Base-by-base conservation (phyloP, 441 rosid genomes). In the Codiaeum variegatum region DNA sequence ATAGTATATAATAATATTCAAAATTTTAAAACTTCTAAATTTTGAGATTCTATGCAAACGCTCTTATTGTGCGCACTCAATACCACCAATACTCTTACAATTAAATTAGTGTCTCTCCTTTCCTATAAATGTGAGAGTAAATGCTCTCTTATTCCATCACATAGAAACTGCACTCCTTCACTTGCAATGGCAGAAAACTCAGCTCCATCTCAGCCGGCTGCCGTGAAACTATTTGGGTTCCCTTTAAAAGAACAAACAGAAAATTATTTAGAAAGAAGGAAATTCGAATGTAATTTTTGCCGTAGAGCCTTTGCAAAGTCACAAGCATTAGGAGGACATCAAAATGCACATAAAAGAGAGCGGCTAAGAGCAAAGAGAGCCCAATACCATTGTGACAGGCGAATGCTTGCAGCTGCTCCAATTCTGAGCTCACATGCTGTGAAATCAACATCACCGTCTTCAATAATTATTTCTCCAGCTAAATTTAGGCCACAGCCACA, bases 291-390 rank as follows among this genome's bases (percentile, higher is more conserved):
- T 65, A 86, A 85, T 36, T 88, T 84, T 46, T 88, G 92, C 87
- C 65, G 73, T 47, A 74, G 92, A 70, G 78, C 76, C 5, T 86
- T 88, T 44, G 83, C 82, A 40, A 88, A 86, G 73, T 84, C 91
- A 21, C 90, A 88, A 69, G 90, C 91, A 13, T 77, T 88, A 4
- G 91, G 91, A 2, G 91, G 90, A 62, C 91, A 88, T 67, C 91
- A 88, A 79, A 88, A 88, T 77, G 91, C 90, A 0, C 91, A 88
- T 79, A 88, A 84, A 62, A 78, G 87, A 62, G 90, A 86, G 83
- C 81, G 89, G 36, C 89, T 79, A 74, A 77, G 86, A 70, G 85
- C 84, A 1, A 80, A 80, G 67, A 77, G 88, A 9, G 78, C 83
- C 32, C 86, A 81, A 1, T 80, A 74, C 71, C 83, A 73, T 2